A percentile compares a stretch with the other conserved stretches of the same genome.
Conservation (phyloP, 495 filamentous ascomycete genomes). For the Rostrohypoxylon terebratum region DNA sequence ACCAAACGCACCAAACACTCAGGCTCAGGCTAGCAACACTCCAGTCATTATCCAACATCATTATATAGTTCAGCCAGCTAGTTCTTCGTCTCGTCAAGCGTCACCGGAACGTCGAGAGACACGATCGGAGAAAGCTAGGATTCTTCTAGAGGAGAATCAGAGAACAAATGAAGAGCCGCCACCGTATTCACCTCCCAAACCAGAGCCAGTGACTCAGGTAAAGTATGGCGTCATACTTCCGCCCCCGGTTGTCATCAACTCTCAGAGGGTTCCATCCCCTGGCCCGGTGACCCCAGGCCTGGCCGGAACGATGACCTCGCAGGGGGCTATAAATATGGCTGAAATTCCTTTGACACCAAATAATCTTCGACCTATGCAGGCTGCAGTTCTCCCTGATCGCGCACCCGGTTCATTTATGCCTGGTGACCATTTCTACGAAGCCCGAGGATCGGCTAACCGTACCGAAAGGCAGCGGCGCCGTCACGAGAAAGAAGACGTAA, state of each 20-base stretch:
- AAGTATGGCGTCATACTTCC: constrained; percentile 58
- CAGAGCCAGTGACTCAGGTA: constrained; percentile 42
- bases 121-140: constrained; percentile 54
- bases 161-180: constrained; percentile 52
- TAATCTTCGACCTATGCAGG: constrained; percentile 24
- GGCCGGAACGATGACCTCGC: constrained; percentile 61
- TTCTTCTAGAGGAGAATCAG: constrained; percentile 50
- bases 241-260: constrained; percentile 48
- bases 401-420: constrained; percentile 53
- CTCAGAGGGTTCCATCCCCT: constrained; percentile 59
- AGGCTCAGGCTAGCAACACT: constrained; percentile 30
- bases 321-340: constrained; percentile 56
- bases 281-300: constrained; percentile 56
- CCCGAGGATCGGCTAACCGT: constrained; percentile 50
- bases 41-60: constrained; percentile 32
- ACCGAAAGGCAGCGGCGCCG: constrained; percentile 64
- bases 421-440: constrained; percentile 52
- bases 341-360: constrained; percentile 57
- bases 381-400: constrained; percentile 50
- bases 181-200: constrained; percentile 57
- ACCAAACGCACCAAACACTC: constrained; percentile 15
- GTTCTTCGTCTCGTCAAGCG: constrained; percentile 25
- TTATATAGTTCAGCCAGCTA: constrained; percentile 13
- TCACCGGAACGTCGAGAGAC: constrained; percentile 36
- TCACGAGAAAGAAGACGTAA: constrained; percentile 72